phyloP scores from a whole-genome alignment of 768 basidiomycete species.

The Rhodotorula kratochvilovae region DNA sequence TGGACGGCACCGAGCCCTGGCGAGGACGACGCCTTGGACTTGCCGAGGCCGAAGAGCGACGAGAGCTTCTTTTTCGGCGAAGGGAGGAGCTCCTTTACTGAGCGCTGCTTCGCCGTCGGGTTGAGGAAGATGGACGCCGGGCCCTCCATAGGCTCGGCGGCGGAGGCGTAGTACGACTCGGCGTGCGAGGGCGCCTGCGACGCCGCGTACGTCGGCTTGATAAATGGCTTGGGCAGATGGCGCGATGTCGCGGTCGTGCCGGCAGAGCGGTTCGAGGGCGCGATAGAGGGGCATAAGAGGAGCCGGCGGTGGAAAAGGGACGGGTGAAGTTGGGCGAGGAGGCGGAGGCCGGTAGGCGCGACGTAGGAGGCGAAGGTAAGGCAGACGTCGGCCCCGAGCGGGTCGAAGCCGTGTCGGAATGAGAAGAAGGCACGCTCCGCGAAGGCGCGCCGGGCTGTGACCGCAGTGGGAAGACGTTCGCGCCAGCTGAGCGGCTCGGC shows the following conservation, averaged over 20 bases:
- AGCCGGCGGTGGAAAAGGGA: neutral
- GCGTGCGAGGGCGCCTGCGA: conserved; percentile 15
- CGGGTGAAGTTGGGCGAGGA: neutral
- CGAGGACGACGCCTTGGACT: neutral
- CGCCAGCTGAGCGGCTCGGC: neutral
- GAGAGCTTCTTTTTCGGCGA: conserved; percentile 12
- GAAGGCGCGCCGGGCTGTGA: neutral
- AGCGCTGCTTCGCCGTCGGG: neutral
- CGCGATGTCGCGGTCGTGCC: too few relatives aligned
- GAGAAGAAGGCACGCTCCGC: neutral
- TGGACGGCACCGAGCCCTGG: too few relatives aligned
- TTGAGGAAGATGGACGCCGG: conserved; percentile 5
- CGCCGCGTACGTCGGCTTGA: neutral
- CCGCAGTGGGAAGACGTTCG: neutral
- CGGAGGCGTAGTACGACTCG: neutral
- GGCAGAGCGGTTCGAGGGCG: neutral
- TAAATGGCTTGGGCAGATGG: neutral
- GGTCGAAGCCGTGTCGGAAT: neutral
- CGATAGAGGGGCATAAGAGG: conserved; percentile 14
- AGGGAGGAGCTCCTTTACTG: neutral
- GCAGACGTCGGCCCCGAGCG: neutral
- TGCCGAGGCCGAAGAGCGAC: conserved; percentile 2
- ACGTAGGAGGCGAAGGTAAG: neutral
- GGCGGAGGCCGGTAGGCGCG: neutral
- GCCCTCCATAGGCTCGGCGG: neutral